phyloP scores from a whole-genome alignment of 768 basidiomycete species.

The Clavulina sp. region DNA sequence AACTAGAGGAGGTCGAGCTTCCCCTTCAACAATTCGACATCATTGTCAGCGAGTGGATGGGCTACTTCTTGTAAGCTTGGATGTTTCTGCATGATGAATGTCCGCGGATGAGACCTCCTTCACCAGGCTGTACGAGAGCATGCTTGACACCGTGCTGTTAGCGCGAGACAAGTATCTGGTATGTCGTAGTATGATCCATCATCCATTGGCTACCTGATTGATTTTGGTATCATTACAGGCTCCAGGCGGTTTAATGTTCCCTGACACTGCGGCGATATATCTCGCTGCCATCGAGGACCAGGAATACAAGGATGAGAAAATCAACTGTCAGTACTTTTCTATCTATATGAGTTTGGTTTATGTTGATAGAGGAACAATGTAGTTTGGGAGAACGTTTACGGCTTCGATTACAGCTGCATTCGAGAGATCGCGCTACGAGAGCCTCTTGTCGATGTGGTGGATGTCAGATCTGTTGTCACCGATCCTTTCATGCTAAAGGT shows the following conservation, averaged over 20 bases:
- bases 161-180: slow-evolving; percentile 94
- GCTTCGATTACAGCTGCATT: slow-evolving; percentile 98
- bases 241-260: slow-evolving; percentile 82
- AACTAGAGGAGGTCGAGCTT: slow-evolving; percentile 82
- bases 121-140: slow-evolving; percentile 75
- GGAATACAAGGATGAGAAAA: slow-evolving; percentile 99
- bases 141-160: slow-evolving; percentile 95
- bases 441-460: slow-evolving; percentile 97
- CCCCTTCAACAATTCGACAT: slow-evolving; percentile 91
- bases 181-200: slow-evolving; percentile 7
- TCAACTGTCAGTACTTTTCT: slow-evolving; percentile 60
- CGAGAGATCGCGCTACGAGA: slow-evolving; percentile 95
- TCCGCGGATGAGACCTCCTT: background rate
- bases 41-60: slow-evolving; percentile 99
- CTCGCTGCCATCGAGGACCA: slow-evolving; percentile 97
- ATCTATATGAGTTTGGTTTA: background rate
- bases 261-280: slow-evolving; percentile 83
- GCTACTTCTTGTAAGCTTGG: slow-evolving; percentile 58
- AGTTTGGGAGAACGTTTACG: slow-evolving; percentile 99
- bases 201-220: background rate
- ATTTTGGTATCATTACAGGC: slow-evolving; percentile 17
- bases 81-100: background rate
- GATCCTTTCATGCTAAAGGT: slow-evolving; percentile 85
- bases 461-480: slow-evolving; percentile 86
- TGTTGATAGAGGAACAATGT: slow-evolving; percentile 5